A percentile compares a stretch with the other conserved stretches of the same genome.
Evolutionary conservation across 371 early-diverging fungal genomes (phyloP).

Genomic region (Blyttiomyces sp.): DNA sequence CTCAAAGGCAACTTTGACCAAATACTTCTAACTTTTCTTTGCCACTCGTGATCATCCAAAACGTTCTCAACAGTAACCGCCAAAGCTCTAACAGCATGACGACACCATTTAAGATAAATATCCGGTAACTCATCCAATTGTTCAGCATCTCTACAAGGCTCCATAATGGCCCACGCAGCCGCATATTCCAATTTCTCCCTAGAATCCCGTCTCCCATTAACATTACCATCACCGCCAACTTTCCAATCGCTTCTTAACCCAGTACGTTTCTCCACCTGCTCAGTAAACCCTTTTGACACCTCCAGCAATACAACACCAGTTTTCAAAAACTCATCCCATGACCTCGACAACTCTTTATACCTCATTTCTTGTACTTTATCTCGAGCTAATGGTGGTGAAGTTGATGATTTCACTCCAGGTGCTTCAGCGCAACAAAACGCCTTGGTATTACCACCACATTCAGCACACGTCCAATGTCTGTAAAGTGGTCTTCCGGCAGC

Average conservation of each 20-base stretch:
- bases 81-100: slow-evolving; percentile 8
- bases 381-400: no score
- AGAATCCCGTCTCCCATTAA: no score
- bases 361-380: slow-evolving; percentile 4
- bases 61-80: slow-evolving; percentile 26
- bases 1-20: slow-evolving; percentile 26
- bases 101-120: slow-evolving; percentile 6
- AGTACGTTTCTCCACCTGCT: no score
- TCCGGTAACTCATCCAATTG: slow-evolving; percentile 6
- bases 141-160: neutral
- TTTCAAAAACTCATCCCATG: neutral
- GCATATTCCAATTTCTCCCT: no score
- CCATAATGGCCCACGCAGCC: neutral
- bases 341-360: neutral
- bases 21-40: slow-evolving; percentile 16
- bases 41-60: slow-evolving; percentile 27
- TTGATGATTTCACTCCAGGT: no score
- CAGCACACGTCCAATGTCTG: no score
- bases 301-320: neutral
- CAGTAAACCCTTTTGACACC: no score
- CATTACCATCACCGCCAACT: no score
- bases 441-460: no score
- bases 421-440: no score
- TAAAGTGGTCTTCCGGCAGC: no score
- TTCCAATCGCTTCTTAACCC: no score